phyloP scores from a whole-genome alignment of 768 basidiomycete species.

The Russula griseocarnosa region DNA sequence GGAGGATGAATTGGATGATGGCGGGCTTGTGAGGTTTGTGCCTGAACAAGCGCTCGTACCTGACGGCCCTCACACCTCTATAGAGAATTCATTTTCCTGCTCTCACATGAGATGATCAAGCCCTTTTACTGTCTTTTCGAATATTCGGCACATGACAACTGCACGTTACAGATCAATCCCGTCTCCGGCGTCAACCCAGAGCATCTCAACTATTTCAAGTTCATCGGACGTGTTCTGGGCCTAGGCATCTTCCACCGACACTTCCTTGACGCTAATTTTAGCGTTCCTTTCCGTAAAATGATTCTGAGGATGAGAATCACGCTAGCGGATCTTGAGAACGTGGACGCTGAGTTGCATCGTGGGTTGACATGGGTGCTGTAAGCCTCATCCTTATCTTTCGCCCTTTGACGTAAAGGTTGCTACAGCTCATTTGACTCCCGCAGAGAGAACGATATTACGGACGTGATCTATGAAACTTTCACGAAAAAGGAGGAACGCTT shows the following conservation, averaged over 20 bases:
- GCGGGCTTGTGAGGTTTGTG: slow-evolving; percentile 87
- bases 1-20: slow-evolving; percentile 98
- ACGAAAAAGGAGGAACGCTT: slow-evolving; percentile 96
- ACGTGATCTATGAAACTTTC: slow-evolving; percentile 96
- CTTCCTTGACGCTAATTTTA: slow-evolving; percentile 98
- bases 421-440: slow-evolving; percentile 27
- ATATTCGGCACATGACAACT: slow-evolving; percentile 99
- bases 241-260: slow-evolving; percentile 98
- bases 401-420: slow-evolving; percentile 17
- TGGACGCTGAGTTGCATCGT: slow-evolving; percentile 91
- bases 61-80: slow-evolving; percentile 17
- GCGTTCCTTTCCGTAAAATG: slow-evolving; percentile 99
- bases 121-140: slow-evolving; percentile 99
- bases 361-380: slow-evolving; percentile 99
- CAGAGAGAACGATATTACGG: slow-evolving; percentile 97
- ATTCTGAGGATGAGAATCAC: slow-evolving; percentile 97
- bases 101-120: slow-evolving; percentile 99
- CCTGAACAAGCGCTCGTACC: not conserved
- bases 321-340: slow-evolving; percentile 89
- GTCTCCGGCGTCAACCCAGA: slow-evolving; percentile 98
- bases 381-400: slow-evolving; percentile 34
- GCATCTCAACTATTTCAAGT: slow-evolving; percentile 99
- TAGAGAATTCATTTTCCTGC: slow-evolving; percentile 99
- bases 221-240: slow-evolving; percentile 93
- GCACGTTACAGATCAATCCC: slow-evolving; percentile 98